These are phyloP conservation scores for Collybiopsis confluens DNA, from an alignment of 768 basidiomycete genomes.

Conservation along the genomic window DNA sequence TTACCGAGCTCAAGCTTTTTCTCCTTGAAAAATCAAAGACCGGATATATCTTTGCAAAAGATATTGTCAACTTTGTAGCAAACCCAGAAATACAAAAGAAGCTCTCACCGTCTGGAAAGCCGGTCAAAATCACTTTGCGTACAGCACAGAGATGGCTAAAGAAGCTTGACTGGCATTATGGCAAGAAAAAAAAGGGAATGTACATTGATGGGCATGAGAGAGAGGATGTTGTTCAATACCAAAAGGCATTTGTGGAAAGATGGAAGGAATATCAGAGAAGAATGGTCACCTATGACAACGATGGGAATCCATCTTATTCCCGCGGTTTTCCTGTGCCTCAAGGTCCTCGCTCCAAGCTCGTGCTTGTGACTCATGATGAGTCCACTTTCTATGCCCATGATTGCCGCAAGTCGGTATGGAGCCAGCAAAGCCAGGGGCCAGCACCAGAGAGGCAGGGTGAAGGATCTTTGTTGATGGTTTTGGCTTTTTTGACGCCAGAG, in stretches of 20 bases:
- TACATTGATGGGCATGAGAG: conserved; percentile 36
- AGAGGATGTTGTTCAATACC: conserved; percentile 32
- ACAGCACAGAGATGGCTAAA: conserved; percentile 30
- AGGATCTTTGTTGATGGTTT: conserved; percentile 24
- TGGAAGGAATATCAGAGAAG: conserved; percentile 21
- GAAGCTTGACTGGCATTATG: conserved; percentile 26
- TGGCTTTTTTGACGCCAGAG: conserved; percentile 24
- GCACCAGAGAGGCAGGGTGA: conserved; percentile 25
- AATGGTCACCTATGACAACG: conserved; percentile 21
- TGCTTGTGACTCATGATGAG: conserved; percentile 21
- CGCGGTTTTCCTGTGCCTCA: conserved; percentile 18
- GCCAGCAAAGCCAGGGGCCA: conserved; percentile 9
- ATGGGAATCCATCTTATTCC: conserved; percentile 16
- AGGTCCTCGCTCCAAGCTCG: conserved; percentile 11
- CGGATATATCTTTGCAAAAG: conserved; percentile 21
- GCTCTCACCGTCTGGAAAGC: conserved; percentile 5
- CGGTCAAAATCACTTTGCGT: conserved; percentile 14
- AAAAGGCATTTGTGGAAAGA: conserved; percentile 18
- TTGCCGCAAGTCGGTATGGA: conserved; percentile 17
- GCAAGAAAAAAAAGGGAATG: conserved; percentile 24
- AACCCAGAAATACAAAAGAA: conserved; percentile 18
- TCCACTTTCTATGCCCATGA: conserved; percentile 28
- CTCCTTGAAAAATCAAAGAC: conserved; percentile 21
- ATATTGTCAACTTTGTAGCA: conserved; percentile 27
- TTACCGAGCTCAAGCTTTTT: conserved; percentile 20